Base-by-base conservation (phyloP, 805 yeast species). In the Saturnispora halmiae region DNA sequence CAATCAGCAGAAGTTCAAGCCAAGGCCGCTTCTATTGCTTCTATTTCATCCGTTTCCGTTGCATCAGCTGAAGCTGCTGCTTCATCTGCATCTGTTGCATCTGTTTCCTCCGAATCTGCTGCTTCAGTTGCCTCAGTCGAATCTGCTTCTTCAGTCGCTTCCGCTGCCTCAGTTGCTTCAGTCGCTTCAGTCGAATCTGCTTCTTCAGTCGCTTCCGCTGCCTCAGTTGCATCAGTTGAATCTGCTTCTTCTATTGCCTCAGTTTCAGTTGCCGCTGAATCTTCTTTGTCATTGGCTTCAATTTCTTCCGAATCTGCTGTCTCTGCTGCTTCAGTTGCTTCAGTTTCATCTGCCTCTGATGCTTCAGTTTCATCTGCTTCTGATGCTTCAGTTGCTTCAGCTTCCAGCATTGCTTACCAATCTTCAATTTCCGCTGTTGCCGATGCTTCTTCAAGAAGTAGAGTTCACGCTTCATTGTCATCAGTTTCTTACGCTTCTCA, bases 61-160 rank as follows among this genome's bases (percentile, higher is more conserved):
- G 55, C 47, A 28, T 47, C 65, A 33, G 56, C 59, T 27, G 61
- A 65, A 34, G 55, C 60, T 13, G 61, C 63, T 28, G 56, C 55
- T 18, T 55, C 64, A 4, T 56, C 60, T 9, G 54, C 61, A 33
- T 60, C 59, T 26, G 66, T 65, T 42, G 68, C 72, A 30, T 59
- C 67, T 14, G 32, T 27, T 3, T 25, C 36, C 4, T 26, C 28
- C 4, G 45, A 26, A 18, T 41, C 38, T 16, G 21, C 47, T 21
- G 28, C 44, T 43, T 16, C 35, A 3, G 28, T 25, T 14, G 44
- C 34, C 1, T 27, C 50, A 14, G 34, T 42, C 26, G 46, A 44
- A 14, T 45, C 59, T 19, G 36, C 49, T 30, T 57, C 55, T 43
- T 56, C 50, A 38, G 44, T 48, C 28, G 52, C 52, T 40, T 54